phyloP scores from a whole-genome alignment of 805 yeast genomes.

The Ogataea pignaliae region DNA sequence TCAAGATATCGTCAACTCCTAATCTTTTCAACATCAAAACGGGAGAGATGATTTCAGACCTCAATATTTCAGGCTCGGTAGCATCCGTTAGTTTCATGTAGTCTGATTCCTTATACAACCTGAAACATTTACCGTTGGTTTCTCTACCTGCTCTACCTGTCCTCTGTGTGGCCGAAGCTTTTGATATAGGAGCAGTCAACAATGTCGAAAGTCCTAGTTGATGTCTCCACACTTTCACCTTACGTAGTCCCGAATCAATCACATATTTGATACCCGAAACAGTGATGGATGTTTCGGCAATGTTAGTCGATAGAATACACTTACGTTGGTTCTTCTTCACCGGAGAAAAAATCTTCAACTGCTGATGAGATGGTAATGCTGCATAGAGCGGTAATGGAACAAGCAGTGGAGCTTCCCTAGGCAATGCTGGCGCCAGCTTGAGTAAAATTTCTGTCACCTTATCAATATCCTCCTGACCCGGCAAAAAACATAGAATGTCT shows the following conservation, averaged over 20 bases:
- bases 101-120: slow-evolving; percentile 75
- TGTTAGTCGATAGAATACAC: slow-evolving; percentile 87
- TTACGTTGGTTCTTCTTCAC: slow-evolving; percentile 68
- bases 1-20: slow-evolving; percentile 76
- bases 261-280: slow-evolving; percentile 93
- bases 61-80: slow-evolving; percentile 89
- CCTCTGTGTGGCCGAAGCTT: slow-evolving; percentile 92
- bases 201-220: slow-evolving; percentile 89
- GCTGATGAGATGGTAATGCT: slow-evolving; percentile 82
- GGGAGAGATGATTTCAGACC: slow-evolving; percentile 83
- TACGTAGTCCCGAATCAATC: slow-evolving; percentile 86
- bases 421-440: slow-evolving; percentile 58
- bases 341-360: slow-evolving; percentile 70
- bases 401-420: slow-evolving; percentile 69
- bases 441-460: slow-evolving; percentile 62
- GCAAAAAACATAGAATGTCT: slow-evolving; percentile 85
- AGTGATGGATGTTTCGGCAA: slow-evolving; percentile 97
- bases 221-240: slow-evolving; percentile 93
- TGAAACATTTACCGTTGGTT: slow-evolving; percentile 80
- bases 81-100: slow-evolving; percentile 61
- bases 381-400: slow-evolving; percentile 88
- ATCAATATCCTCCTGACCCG: slow-evolving; percentile 98
- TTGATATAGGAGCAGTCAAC: slow-evolving; percentile 86
- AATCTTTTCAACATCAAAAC: slow-evolving; percentile 77
- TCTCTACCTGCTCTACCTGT: slow-evolving; percentile 99